Evolutionary conservation across 2,329 filamentous ascomycete genomes (phyloP), one percentile per base, ranked within the genome.

Genomic region (Xylogone sp.): DNA sequence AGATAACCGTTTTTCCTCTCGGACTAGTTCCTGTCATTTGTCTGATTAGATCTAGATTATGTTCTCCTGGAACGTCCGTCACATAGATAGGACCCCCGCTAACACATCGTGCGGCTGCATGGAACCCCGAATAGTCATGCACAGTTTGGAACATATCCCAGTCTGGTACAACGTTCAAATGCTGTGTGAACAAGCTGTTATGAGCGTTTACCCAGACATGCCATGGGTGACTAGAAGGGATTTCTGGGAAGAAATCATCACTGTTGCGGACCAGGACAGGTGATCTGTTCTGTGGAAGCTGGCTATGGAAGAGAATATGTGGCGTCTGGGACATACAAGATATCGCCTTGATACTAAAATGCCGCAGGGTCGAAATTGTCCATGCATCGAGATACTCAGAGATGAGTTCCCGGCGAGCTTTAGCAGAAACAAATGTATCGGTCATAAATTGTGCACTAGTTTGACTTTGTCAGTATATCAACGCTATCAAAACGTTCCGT

Each of bases 241-340:
- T 80, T 43, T 91, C 82, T 0, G 94, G 94, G 68, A 95, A 97
- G 75, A 92, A 99, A 69, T 97, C 88, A 56, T 86, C 92, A 1
- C 89, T 95, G 70, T 95, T 97, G 45, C 94, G 87, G 18, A 91
- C 80, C 0, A 92, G 75, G 21, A 95, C 77, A 0, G 82, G 75
- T 0, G 89, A 88, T 46, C 84, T 83, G 65, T 87, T 89, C n/a
- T 76, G 81, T 1, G 88, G 88, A 21, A 96, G 74, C 60, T 95
- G 89, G 1, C 86, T 87, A 65, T 91, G 84, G 70, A 96, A 97
- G 9, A 97, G 75, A 18, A 93, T 85, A 52, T 92, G 87, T 0
- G 94, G 94, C 2, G 86, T 81, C 68, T 94, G 88, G 0, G 91
- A 94, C 92, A 97, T 97, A 82, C 94, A 97, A 2, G 89, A 93